phyloP scores from a whole-genome alignment of 2,329 filamentous ascomycete species.

The Metarhizium album region DNA sequence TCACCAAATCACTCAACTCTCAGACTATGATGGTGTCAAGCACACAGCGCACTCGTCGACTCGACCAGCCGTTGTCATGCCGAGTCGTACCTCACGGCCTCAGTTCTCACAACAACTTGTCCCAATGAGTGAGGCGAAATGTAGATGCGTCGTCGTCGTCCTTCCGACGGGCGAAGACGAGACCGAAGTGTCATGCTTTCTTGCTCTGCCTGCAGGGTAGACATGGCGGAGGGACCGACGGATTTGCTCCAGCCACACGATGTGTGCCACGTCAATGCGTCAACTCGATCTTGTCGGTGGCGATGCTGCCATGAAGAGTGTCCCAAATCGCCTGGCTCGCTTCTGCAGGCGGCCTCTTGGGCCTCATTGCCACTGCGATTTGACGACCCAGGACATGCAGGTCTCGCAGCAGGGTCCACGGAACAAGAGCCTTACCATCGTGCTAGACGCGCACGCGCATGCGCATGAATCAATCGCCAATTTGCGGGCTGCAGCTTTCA shows the following conservation, averaged over 20 bases:
- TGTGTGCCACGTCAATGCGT: conserved; percentile 31
- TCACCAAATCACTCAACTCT: neutral
- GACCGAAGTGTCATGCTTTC: no score
- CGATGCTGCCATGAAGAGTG: conserved; percentile 19
- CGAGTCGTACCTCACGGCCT: neutral
- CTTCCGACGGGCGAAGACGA: no score
- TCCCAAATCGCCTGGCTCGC: conserved; percentile 2
- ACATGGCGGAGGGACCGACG: no score
- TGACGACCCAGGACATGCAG: conserved; percentile 9
- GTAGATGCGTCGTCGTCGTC: neutral
- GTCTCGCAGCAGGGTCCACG: conserved; percentile 6
- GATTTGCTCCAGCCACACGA: conserved; percentile 19
- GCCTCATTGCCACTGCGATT: conserved; percentile 10
- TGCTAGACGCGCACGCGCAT: conserved; percentile 7
- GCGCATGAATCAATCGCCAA: conserved; percentile 1
- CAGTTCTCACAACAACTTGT: neutral
- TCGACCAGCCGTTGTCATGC: neutral
- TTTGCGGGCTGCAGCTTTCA: conserved; percentile 9
- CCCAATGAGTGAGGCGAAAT: neutral
- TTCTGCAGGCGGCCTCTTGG: conserved; percentile 9
- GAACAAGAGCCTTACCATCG: neutral
- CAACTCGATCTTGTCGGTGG: conserved; percentile 20
- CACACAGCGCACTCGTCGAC: neutral
- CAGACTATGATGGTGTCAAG: neutral
- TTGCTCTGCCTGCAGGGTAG: no score